Conservation (phyloP, 768 basidiomycete species). For the Russula earlei region DNA sequence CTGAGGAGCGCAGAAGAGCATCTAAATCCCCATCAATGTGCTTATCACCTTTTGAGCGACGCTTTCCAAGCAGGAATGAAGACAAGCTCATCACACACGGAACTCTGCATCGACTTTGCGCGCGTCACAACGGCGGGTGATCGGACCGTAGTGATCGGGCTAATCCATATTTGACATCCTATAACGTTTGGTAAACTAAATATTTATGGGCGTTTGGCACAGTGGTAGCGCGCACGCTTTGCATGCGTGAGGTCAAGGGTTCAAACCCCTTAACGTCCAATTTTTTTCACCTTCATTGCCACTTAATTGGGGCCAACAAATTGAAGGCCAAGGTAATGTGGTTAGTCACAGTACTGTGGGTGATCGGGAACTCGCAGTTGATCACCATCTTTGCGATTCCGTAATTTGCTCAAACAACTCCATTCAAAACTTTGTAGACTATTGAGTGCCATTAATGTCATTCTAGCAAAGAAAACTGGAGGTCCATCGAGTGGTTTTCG, state of each 20-base stretch:
- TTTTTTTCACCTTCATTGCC: background rate
- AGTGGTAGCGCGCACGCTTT: conserved; percentile 23
- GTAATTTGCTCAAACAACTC: too few species aligned
- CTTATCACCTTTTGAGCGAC: background rate
- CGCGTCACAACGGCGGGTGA: background rate
- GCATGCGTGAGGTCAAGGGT: conserved; percentile 23
- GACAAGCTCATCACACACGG: conserved; percentile 18
- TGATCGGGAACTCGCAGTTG: too few species aligned
- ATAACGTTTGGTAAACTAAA: background rate
- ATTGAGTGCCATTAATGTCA: too few species aligned
- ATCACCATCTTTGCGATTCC: too few species aligned
- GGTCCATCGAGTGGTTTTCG: too few species aligned
- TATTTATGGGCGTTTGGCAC: conserved; percentile 18
- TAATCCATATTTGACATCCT: background rate
- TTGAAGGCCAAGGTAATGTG: too few species aligned
- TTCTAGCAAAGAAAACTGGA: too few species aligned
- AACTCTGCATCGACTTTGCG: background rate
- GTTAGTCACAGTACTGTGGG: too few species aligned
- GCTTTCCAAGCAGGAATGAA: conserved; percentile 14
- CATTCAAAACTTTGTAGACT: too few species aligned
- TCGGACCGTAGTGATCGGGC: background rate
- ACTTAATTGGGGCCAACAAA: too few species aligned
- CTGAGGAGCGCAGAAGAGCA: conserved; percentile 48
- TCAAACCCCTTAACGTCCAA: conserved; percentile 21
- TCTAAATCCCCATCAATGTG: conserved; percentile 52